Percentiles rank a stretch among this genome's conserved stretches.
These are phyloP conservation scores for Sclerotinia minor DNA, from an alignment of 2,329 filamentous ascomycete species.

Conservation along the genomic window DNA sequence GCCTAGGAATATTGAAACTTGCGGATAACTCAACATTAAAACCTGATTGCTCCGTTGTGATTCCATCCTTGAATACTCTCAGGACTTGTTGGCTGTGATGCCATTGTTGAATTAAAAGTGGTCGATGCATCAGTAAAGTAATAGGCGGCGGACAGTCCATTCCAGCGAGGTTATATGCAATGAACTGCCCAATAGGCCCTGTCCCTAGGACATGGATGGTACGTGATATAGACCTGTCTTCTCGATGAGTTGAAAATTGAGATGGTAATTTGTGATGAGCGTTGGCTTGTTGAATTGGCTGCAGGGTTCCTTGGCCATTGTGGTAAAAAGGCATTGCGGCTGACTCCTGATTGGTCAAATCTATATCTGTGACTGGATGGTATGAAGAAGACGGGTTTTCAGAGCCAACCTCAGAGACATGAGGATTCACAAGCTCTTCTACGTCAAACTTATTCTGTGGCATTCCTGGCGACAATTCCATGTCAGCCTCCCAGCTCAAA, in stretches of 20 bases:
- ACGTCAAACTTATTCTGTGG: not conserved
- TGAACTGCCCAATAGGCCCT: conserved; percentile 62
- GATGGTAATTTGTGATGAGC: not conserved
- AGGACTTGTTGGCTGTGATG: conserved; percentile 48
- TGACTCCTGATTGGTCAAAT: not conserved
- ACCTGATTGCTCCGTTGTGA: conserved; percentile 42
- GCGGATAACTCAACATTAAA: conserved; percentile 40
- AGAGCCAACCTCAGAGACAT: not conserved
- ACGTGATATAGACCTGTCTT: conserved; percentile 25
- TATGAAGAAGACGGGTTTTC: not conserved
- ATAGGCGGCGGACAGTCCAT: conserved; percentile 61
- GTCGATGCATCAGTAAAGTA: conserved; percentile 60
- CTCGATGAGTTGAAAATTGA: not conserved
- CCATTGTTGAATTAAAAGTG: conserved; percentile 49
- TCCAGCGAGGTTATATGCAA: conserved; percentile 64
- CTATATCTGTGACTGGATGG: not conserved
- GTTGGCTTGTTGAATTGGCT: not conserved
- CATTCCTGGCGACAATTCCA: not conserved
- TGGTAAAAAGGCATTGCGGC: not conserved
- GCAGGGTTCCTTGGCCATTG: not conserved
- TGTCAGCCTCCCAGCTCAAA: conserved; percentile 6
- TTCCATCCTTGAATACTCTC: conserved; percentile 48
- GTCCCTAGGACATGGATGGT: conserved; percentile 64
- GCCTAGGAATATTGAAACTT: conserved; percentile 35
- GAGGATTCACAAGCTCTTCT: not conserved